Percentiles rank a stretch among this genome's conserved stretches.
phyloP scores from a whole-genome alignment of 2,329 filamentous ascomycete species.

The Fonsecaea pedrosoi region DNA sequence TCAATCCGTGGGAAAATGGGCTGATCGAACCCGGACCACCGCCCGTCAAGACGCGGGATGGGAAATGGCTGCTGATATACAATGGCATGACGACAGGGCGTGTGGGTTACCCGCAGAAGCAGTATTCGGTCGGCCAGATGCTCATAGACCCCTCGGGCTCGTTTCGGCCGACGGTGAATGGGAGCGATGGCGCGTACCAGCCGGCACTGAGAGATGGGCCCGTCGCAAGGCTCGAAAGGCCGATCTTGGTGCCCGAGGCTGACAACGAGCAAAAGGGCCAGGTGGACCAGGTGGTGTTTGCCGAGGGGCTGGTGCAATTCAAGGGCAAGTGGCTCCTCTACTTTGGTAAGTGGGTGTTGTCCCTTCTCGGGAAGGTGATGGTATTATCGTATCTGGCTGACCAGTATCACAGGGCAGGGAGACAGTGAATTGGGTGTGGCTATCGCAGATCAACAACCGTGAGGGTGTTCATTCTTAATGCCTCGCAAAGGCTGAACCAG shows the following conservation, averaged over 20 bases:
- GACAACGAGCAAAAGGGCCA: slow-evolving; percentile 43
- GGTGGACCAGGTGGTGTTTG: slow-evolving; percentile 45
- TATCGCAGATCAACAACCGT: slow-evolving; percentile 13
- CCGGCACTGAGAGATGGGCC: slow-evolving; percentile 31
- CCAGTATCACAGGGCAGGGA: slow-evolving; percentile 9
- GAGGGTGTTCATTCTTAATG: no score
- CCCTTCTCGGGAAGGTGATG: not conserved
- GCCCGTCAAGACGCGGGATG: slow-evolving; percentile 46
- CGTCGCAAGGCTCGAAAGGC: slow-evolving; percentile 44
- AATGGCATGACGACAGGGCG: slow-evolving; percentile 39
- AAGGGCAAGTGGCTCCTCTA: slow-evolving; percentile 42
- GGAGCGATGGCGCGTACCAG: slow-evolving; percentile 11
- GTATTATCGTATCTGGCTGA: not conserved
- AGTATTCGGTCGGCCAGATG: slow-evolving; percentile 47
- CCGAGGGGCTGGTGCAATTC: slow-evolving; percentile 46
- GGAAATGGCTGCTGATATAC: slow-evolving; percentile 44
- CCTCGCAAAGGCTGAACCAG: no score
- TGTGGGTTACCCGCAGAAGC: slow-evolving; percentile 41
- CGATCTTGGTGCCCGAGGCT: slow-evolving; percentile 42
- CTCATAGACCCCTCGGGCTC: slow-evolving; percentile 43
- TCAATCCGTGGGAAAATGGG: slow-evolving; percentile 45
- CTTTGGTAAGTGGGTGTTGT: slow-evolving; percentile 12
- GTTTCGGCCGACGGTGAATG: slow-evolving; percentile 16
- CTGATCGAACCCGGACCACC: slow-evolving; percentile 46
- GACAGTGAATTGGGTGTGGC: slow-evolving; percentile 22